These are phyloP conservation scores for Epichloe glyceriae DNA, from an alignment of 2,329 filamentous ascomycete species.

Conservation along the genomic window DNA sequence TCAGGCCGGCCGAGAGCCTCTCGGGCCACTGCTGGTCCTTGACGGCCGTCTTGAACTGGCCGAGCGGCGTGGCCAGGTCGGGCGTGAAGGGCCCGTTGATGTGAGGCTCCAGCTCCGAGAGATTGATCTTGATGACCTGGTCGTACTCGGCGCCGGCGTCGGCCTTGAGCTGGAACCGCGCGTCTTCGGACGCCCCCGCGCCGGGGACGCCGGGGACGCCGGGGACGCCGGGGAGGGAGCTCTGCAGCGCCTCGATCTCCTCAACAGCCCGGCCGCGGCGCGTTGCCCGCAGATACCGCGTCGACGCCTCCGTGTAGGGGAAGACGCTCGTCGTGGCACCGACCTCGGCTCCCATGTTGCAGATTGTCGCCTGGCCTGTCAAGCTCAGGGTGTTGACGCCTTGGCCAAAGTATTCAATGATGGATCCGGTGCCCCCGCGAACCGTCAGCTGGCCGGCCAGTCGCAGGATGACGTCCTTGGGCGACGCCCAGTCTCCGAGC, in stretches of 20 bases:
- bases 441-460: conserved; percentile 86
- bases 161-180: conserved; percentile 54
- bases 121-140: conserved; percentile 77
- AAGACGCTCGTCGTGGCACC: conserved; percentile 94
- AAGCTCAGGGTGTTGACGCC: conserved; percentile 81
- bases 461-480: conserved; percentile 89
- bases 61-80: conserved; percentile 85
- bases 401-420: conserved; percentile 88
- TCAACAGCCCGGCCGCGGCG: conserved; percentile 51
- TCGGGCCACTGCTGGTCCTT: conserved; percentile 80
- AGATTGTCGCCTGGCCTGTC: conserved; percentile 86
- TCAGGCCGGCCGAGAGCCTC: conserved; percentile 82
- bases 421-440: conserved; percentile 81
- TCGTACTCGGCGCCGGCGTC: conserved; percentile 81
- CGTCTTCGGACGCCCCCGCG: conserved; percentile 28
- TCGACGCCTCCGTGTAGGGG: conserved; percentile 75
- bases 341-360: conserved; percentile 83
- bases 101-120: conserved; percentile 82
- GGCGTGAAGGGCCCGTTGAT: conserved; percentile 97
- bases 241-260: conserved; percentile 48
- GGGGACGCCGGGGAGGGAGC: conserved; percentile 34
- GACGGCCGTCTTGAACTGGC: conserved; percentile 75
- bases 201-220: conserved; percentile 12
- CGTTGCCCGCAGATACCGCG: conserved; percentile 77
- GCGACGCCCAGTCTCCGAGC: conserved; percentile 80